Evolutionary conservation across 73 alveolate species (phyloP), one percentile per base, ranked within the genome.

Genomic region (Paramecium primaurelia): DNA sequence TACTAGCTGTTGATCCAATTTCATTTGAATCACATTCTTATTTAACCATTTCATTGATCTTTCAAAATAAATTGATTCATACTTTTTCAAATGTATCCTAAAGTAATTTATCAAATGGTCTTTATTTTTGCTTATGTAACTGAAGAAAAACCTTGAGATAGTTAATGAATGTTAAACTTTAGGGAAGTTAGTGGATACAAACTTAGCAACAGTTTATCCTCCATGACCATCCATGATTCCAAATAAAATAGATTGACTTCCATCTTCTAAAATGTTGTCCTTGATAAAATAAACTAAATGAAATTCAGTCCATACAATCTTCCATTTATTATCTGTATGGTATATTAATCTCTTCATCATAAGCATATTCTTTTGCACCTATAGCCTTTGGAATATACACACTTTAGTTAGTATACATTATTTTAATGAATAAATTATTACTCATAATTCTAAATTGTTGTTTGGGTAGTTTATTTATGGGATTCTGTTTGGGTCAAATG

Each of bases 1-100:
- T 95, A 30, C 98, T 92, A 9, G 98, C 98, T 7, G 98, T 92
- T 58, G 96, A 88, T 2, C 98, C 98, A 1, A 93, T 73, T 77
- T 95, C 95, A 73, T 71, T 59, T 9, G 93, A 95, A 83, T 93
- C 28, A 10, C 84, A 64, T 64, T 64, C 84, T 64, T 64, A 32
- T 64, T 64, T 64, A 32, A 64, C 49, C 71, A 59, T n/a, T 58
- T 77, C 94, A 58, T 30, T 42, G 37, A 47, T 22, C 47, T 10
- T 45, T 9, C 2, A 36, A 34, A 20, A 14, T 45, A 10, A 80
- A 26, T 36, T 25, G 2, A 45, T 6, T 40, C 8, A 22, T 44
- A 80, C 73, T 49, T 49, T 80, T n/a, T 25, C 91, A 80, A 45
- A 80, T 40, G 64, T 40, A 32, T 80, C 47, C 36, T 44, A n/a